phyloP scores from a whole-genome alignment of 768 basidiomycete genomes.

The Boletus eberwhitei region DNA sequence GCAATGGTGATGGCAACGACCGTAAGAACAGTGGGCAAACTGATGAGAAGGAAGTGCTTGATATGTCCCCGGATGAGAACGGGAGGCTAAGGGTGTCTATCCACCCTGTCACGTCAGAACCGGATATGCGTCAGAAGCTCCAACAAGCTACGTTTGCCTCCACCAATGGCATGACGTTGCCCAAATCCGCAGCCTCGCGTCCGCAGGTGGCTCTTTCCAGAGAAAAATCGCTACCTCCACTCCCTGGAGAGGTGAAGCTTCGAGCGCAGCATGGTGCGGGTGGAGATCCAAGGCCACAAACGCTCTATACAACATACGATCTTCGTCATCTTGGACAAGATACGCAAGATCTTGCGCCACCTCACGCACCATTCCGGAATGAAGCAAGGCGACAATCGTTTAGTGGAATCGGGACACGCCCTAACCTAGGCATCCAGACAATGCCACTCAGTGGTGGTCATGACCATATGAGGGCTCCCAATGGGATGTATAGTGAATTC shows the following conservation, averaged over 20 bases:
- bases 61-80: constrained; percentile 29
- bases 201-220: constrained; percentile 35
- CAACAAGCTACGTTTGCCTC: constrained; percentile 35
- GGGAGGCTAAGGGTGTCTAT: constrained; percentile 40
- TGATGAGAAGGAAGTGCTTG: constrained; percentile 43
- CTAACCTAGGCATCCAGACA: constrained; percentile 51
- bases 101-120: constrained; percentile 57
- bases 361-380: constrained; percentile 60
- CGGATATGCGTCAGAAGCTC: constrained; percentile 53
- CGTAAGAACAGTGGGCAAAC: constrained; percentile 40
- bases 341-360: constrained; percentile 53
- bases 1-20: constrained; percentile 50
- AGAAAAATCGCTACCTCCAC: constrained; percentile 77
- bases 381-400: constrained; percentile 76
- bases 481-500: constrained; percentile 67
- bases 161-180: constrained; percentile 30
- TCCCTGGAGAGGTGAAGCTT: constrained; percentile 55
- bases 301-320: constrained; percentile 61
- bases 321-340: constrained; percentile 45
- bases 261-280: constrained; percentile 34
- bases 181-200: constrained; percentile 18
- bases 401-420: constrained; percentile 58
- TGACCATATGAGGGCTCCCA: constrained; percentile 33
- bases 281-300: constrained; percentile 56
- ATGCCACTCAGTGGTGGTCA: constrained; percentile 39